Conservation (phyloP, 768 basidiomycete species). For the Podaxis sp. region DNA sequence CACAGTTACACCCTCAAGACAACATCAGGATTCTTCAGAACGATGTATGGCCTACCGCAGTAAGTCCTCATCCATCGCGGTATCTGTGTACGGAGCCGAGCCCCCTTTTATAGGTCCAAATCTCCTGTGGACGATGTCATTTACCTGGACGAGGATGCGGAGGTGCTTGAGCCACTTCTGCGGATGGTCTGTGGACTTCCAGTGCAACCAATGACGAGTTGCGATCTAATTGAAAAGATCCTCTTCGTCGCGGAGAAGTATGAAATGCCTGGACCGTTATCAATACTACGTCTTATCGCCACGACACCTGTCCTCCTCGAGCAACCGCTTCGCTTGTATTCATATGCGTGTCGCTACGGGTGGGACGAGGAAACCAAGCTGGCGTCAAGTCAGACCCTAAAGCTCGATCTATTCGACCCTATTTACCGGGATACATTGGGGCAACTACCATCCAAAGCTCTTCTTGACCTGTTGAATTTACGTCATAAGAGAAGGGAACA, state of each 20-base stretch:
- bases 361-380: conserved; percentile 54
- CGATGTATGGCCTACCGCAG: conserved; percentile 58
- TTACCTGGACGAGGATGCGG: conserved; percentile 52
- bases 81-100: neutral
- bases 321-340: conserved; percentile 50
- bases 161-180: conserved; percentile 51
- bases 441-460: conserved; percentile 44
- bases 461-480: conserved; percentile 50
- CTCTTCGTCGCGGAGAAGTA: conserved; percentile 65
- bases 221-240: conserved; percentile 52
- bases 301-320: conserved; percentile 46
- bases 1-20: conserved; percentile 58
- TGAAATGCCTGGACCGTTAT: conserved; percentile 62
- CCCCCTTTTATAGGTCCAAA: neutral
- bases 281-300: conserved; percentile 54
- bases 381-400: conserved; percentile 53
- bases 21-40: conserved; percentile 60
- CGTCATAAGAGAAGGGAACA: conserved; percentile 49
- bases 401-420: conserved; percentile 44
- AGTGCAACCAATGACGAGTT: conserved; percentile 41
- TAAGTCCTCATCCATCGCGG: conserved; percentile 7
- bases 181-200: conserved; percentile 60
- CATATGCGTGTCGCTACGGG: conserved; percentile 50
- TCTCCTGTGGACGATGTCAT: conserved; percentile 28
- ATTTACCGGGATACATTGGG: conserved; percentile 40